A percentile compares a stretch with the other conserved stretches of the same genome.
phyloP scores from a whole-genome alignment of 2,329 filamentous ascomycete genomes.

The Chaetomiaceae sp. region DNA sequence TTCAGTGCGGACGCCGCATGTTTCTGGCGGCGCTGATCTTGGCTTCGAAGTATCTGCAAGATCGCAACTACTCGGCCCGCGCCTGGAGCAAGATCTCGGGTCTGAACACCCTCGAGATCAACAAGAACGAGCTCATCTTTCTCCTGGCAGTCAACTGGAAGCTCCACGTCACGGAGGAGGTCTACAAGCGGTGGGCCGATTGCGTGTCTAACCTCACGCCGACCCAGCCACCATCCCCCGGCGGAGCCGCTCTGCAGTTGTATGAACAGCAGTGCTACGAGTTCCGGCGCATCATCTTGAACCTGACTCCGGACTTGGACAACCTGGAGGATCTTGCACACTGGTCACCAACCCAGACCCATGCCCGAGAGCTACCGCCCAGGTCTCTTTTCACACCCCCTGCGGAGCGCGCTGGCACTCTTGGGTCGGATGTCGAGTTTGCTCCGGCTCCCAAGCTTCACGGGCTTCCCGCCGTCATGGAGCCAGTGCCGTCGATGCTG shows the following conservation, averaged over 20 bases:
- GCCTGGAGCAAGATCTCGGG: conserved; percentile 99
- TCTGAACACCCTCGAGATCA: conserved; percentile 88
- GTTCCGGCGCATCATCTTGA: conserved; percentile 54
- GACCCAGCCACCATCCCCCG: conserved; percentile 50
- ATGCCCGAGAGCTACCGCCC: conserved; percentile 35
- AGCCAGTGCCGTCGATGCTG: conserved; percentile 39
- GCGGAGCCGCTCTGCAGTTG: conserved; percentile 35
- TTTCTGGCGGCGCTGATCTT: conserved; percentile 91
- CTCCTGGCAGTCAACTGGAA: conserved; percentile 88
- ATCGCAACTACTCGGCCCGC: conserved; percentile 93
- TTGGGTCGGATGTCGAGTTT: conserved; percentile 34
- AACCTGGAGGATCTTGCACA: conserved; percentile 51
- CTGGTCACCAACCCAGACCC: conserved; percentile 27
- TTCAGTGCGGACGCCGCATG: conserved; percentile 96
- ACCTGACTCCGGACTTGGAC: conserved; percentile 50
- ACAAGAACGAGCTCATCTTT: conserved; percentile 92
- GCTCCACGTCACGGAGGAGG: conserved; percentile 81
- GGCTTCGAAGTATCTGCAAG: conserved; percentile 95
- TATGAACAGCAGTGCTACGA: conserved; percentile 44
- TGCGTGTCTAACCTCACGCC: conserved; percentile 83
- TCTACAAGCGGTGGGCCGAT: conserved; percentile 91
- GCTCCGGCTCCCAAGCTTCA: conserved; percentile 38
- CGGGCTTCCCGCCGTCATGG: conserved; percentile 42
- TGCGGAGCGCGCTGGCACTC: conserved; percentile 31
- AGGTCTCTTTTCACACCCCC: conserved; percentile 41